Evolutionary conservation across 176 grass and related monocot species (phyloP), one percentile per base, ranked within the genome.

Genomic region (Stipa capillata): DNA sequence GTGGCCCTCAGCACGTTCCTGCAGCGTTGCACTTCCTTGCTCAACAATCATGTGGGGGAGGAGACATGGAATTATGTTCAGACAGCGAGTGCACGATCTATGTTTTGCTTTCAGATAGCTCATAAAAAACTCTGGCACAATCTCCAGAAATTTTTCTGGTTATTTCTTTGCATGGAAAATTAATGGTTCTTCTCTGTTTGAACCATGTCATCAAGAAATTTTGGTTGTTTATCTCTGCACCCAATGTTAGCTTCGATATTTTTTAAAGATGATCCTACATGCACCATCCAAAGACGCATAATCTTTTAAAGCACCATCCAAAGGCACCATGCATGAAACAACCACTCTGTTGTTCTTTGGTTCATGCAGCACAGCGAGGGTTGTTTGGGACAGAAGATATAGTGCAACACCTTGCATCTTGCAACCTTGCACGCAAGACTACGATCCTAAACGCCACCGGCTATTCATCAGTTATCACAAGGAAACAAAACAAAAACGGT

Each of bases 1-100:
- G 92, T 99, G 59, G 91, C 90, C 6, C 91, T 85, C 87, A 99
- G 78, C 78, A 95, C 92, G 86, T 99, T 99, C 86, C 96, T 99
- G 88, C 82, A 57, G 11, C 18, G 3, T 11, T 4, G 0, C 20
- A 53, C 21, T 10, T 27, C 11, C 24, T 52, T 39, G 34, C 62
- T 68, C 14, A 69, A 23, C 27, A 33, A n/a, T 33, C 29, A 72
- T 20, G 49, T 9, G 44, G 33, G n/a, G n/a, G n/a, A n/a, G 20
- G 34, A 36, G 72, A 27, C 41, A 33, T 23, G 2, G 33, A 52
- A 39, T 73, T 72, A 72, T 78, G 75, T 13, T 28, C 45, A 39
- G 83, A 85, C 55, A 78, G 34, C 42, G 55, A 79, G 34, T 18
- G 43, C 10, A 31, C 17, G 4, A 41, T 52, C 41, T 17, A 66